Evolutionary conservation across 2,329 filamentous ascomycete genomes (phyloP), one percentile per base, ranked within the genome.

Genomic region (Cercospora sp.): DNA sequence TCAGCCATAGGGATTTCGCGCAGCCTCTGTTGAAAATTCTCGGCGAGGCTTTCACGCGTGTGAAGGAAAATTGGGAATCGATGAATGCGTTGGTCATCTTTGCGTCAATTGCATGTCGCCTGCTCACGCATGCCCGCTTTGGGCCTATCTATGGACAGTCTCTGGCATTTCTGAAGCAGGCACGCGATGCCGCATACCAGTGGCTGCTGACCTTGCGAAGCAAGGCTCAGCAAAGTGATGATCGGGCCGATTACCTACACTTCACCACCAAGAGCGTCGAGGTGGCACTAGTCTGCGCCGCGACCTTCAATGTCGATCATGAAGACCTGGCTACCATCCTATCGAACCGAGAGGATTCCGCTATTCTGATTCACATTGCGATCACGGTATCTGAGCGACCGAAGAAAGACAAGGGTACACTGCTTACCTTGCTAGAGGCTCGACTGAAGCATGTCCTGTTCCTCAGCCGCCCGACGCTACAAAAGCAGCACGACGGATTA

Each of bases 211-310:
- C 75, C 1, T 77, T 90, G 0, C 81, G 84, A 0, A 24, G 12
- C 13, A 18, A 40, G 40, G 45, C 61, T 16, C 65, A 60, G 55
- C 5, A 32, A 8, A 76, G 81, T 0, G 75, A 58, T 0, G 80
- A 86, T 18, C 73, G 77, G 0, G 77, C 81, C 1, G 77, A 68
- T 2, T 69, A 68, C 8, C 24, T 10, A 3, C 53, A 67, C 9
- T 74, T 74, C 49, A 75, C 66, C 0, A 77, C 82, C 0, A 77
- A 79, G n/a, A 80, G 79, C 0, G 80, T 90, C 0, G 84, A 83
- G 77, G 84, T 87, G 0, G 83, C 88, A 0, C 69, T 91, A 0
- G 77, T 90, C 0, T 90, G 87, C 61, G 79, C 82, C 26, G 77
- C 81, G 2, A 87, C 85, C 0, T 85, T 85, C 63, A 74, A 78